These are phyloP conservation scores for Platanus orientalis DNA, from an alignment of 164 flowering plant species.

Conservation along the genomic window DNA sequence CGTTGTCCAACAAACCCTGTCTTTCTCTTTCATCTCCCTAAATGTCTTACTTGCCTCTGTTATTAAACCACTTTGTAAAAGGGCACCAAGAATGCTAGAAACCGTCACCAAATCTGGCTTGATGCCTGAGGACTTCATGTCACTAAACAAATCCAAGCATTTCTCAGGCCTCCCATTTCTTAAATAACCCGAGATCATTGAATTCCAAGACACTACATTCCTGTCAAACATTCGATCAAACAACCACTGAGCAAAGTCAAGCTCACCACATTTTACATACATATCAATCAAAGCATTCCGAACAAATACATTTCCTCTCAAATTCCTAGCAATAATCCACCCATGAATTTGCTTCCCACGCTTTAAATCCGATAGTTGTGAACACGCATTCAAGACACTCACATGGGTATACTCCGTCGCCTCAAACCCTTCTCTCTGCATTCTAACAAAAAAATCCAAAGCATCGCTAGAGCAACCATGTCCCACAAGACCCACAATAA, in stretches of 20 bases:
- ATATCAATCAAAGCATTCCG: constrained; percentile 49
- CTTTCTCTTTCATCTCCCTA: constrained; percentile 31
- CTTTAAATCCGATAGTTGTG: constrained; percentile 34
- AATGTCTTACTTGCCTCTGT: constrained; percentile 38
- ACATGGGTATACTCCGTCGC: constrained; percentile 40
- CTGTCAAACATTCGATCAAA: constrained; percentile 37
- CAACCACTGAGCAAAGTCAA: constrained; percentile 38
- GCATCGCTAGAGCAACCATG: constrained; percentile 25
- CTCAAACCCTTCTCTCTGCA: constrained; percentile 36
- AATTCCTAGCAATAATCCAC: constrained; percentile 22
- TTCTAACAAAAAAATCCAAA: constrained; percentile 26
- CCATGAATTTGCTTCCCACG: constrained; percentile 57
- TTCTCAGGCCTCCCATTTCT: constrained; percentile 31
- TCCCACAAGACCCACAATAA: constrained; percentile 30
- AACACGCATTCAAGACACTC: constrained; percentile 40
- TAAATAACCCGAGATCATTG: constrained; percentile 44
- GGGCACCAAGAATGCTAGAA: constrained; percentile 46
- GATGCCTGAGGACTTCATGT: constrained; percentile 32
- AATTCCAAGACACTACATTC: constrained; percentile 37
- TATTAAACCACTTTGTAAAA: constrained; percentile 26
- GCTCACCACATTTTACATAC: constrained; percentile 54
- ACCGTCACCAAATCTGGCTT: constrained; percentile 46
- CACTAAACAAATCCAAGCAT: constrained; percentile 36
- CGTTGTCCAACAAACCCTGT: constrained; percentile 49
- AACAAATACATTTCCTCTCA: constrained; percentile 33